These are phyloP conservation scores for Ceratocystis diversiconidia DNA, from an alignment of 2,329 filamentous ascomycete species.

Conservation along the genomic window DNA sequence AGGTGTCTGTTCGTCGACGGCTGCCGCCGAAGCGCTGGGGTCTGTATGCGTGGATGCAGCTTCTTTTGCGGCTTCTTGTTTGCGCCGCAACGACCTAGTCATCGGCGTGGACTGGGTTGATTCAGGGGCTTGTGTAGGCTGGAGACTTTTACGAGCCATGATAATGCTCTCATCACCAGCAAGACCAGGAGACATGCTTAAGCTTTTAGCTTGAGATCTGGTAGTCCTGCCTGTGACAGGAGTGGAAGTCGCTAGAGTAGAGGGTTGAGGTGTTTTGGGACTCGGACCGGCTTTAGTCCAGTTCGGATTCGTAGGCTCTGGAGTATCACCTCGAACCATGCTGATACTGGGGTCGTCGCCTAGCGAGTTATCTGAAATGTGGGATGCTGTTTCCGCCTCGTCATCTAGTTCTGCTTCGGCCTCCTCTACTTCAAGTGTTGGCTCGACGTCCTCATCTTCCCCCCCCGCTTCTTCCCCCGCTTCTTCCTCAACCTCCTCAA, in stretches of 20 bases:
- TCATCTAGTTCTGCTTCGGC: neutral
- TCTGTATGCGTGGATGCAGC: neutral
- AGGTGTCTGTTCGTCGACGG: neutral
- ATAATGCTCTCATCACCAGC: conserved; percentile 5
- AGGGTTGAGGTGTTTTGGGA: neutral
- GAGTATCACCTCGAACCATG: conserved; percentile 9
- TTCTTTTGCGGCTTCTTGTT: neutral
- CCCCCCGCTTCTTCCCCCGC: neutral
- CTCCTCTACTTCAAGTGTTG: neutral
- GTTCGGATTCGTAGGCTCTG: neutral
- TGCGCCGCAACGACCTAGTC: neutral
- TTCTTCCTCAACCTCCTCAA: conserved; percentile 5
- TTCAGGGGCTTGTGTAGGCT: neutral
- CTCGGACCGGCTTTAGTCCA: neutral
- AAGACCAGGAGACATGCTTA: conserved; percentile 12
- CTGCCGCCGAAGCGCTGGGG: neutral
- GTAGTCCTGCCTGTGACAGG: conserved; percentile 13
- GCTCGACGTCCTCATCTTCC: neutral
- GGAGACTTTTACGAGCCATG: conserved; percentile 6
- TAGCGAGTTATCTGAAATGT: conserved; percentile 1
- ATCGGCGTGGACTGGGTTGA: neutral
- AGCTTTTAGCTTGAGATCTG: conserved; percentile 15
- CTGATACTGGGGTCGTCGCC: conserved; percentile 13
- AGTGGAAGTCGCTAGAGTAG: neutral
- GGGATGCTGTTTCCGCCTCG: neutral